Percentiles rank a stretch among this genome's conserved stretches.
phyloP scores from a whole-genome alignment of 768 basidiomycete genomes.

The Suillus fuscotomentosus region DNA sequence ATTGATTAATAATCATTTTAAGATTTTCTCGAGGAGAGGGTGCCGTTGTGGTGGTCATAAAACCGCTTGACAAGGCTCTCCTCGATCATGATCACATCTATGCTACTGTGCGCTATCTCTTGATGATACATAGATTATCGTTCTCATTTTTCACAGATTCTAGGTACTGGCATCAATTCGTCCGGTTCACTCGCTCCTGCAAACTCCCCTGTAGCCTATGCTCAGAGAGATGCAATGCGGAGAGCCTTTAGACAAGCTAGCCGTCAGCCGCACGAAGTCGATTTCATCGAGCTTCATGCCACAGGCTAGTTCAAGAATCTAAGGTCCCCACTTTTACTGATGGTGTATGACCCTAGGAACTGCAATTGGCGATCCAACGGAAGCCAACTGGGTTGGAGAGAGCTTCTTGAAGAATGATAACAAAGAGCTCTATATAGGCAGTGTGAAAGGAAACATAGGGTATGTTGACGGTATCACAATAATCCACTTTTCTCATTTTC shows the following conservation, averaged over 20 bases:
- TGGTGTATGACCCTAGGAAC: constrained; percentile 28
- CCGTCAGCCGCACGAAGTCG: constrained; percentile 37
- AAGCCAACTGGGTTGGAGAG: constrained; percentile 47
- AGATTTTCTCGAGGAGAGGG: constrained; percentile 42
- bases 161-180: constrained; percentile 39
- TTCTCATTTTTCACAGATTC: constrained; percentile 27
- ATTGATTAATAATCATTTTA: neutral
- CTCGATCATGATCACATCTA: constrained; percentile 41
- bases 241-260: constrained; percentile 33
- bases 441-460: constrained; percentile 49
- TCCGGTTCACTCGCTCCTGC: constrained; percentile 37
- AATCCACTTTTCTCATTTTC: constrained; percentile 28
- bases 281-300: constrained; percentile 50
- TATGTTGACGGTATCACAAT: constrained; percentile 15
- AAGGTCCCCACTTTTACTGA: neutral
- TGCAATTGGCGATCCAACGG: constrained; percentile 47
- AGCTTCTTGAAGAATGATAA: constrained; percentile 26
- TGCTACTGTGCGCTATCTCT: constrained; percentile 29
- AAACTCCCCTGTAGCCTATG: constrained; percentile 36
- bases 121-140: neutral
- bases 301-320: constrained; percentile 31
- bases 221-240: constrained; percentile 38
- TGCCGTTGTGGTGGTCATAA: constrained; percentile 37
- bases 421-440: constrained; percentile 37
- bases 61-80: constrained; percentile 37